Conservation (phyloP, 2,329 filamentous ascomycete genomes). For the Neopestalotiopsis clavispora region DNA sequence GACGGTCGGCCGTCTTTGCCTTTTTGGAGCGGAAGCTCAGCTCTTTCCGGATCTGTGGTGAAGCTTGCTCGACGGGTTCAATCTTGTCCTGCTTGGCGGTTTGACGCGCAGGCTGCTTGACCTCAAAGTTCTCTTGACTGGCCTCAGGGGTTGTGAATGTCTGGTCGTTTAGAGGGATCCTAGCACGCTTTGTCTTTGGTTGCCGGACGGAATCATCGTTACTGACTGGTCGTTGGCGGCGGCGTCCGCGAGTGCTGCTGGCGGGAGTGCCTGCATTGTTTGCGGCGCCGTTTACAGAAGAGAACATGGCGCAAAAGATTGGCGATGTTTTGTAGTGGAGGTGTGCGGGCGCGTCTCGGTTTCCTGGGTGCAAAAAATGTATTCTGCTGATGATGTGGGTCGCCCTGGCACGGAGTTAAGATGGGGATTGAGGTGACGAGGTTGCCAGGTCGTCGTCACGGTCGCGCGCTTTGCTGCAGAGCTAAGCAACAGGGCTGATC, state of each 20-base stretch:
- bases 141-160: constrained; percentile 58
- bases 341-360: background rate
- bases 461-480: background rate
- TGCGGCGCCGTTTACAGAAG: constrained; percentile 56
- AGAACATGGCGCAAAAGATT: constrained; percentile 58
- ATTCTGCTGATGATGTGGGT: no score
- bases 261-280: constrained; percentile 42
- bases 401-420: constrained; percentile 13
- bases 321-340: constrained; percentile 21
- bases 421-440: constrained; percentile 12
- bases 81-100: constrained; percentile 53
- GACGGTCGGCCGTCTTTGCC: constrained; percentile 64
- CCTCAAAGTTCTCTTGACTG: constrained; percentile 59
- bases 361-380: no score
- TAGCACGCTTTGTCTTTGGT: constrained; percentile 68
- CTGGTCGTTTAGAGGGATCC: constrained; percentile 61
- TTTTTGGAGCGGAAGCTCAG: constrained; percentile 67
- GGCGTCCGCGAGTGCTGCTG: constrained; percentile 63
- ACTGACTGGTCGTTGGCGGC: constrained; percentile 64
- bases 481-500: constrained; percentile 18
- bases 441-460: constrained; percentile 12
- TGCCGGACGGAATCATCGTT: constrained; percentile 59
- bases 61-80: constrained; percentile 50
- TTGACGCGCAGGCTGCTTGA: constrained; percentile 58
- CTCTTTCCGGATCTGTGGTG: constrained; percentile 50